Evolutionary conservation across 2,329 filamentous ascomycete species (phyloP).

Genomic region (Colletotrichum coccodes): DNA sequence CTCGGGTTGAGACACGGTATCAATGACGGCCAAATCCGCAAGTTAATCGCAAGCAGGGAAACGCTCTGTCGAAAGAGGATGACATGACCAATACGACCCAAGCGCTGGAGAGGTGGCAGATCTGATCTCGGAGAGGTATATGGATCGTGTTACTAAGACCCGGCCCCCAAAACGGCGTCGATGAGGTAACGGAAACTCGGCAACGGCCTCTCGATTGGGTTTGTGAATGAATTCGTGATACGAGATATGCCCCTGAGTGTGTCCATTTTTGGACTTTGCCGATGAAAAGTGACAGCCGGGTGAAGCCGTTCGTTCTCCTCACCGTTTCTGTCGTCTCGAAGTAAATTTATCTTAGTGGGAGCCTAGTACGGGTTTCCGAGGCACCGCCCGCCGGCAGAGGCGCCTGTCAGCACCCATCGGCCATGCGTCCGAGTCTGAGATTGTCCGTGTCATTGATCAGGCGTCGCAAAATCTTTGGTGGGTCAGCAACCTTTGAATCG

Average conservation of each 20-base stretch:
- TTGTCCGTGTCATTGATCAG: neutral
- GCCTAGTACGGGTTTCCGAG: neutral
- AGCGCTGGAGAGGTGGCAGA: neutral
- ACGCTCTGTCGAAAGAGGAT: neutral
- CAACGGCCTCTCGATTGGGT: slow-evolving; percentile 3
- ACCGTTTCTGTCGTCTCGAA: neutral
- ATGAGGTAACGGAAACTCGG: slow-evolving; percentile 13
- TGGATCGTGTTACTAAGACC: neutral
- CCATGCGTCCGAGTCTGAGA: neutral
- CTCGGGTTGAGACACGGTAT: neutral
- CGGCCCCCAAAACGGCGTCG: neutral
- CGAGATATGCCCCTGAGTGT: slow-evolving; percentile 9
- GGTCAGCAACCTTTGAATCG: slow-evolving; percentile 7
- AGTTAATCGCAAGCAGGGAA: neutral
- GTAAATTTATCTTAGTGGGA: neutral
- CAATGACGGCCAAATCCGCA: neutral
- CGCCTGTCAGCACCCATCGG: neutral
- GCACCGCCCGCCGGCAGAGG: neutral
- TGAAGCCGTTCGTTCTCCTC: neutral
- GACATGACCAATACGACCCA: neutral
- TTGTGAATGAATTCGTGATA: neutral
- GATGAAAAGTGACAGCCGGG: neutral
- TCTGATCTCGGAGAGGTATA: neutral
- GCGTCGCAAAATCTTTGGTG: neutral
- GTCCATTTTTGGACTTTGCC: neutral